phyloP scores from a whole-genome alignment of 2,329 filamentous ascomycete genomes.

The Fusarium newnesense region DNA sequence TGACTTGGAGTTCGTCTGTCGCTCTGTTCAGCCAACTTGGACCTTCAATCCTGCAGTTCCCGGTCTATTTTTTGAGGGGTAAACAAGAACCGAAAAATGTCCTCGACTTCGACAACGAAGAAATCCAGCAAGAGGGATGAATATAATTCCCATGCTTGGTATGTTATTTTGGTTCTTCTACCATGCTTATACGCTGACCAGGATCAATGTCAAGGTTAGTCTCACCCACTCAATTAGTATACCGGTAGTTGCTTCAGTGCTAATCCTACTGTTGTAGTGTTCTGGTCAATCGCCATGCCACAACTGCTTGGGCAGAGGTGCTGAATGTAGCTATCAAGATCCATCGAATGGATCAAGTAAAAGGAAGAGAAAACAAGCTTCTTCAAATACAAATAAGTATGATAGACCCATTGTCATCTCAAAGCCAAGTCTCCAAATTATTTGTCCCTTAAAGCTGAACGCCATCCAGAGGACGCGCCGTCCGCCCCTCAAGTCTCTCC shows the following conservation, averaged over 20 bases:
- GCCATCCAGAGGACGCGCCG: neutral
- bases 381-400: neutral
- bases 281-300: neutral
- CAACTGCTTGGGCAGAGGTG: neutral
- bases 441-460: no score
- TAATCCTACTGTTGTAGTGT: neutral
- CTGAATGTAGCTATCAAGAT: neutral
- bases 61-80: neutral
- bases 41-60: neutral
- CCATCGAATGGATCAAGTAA: neutral
- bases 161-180: neutral
- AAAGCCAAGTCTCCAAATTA: no score
- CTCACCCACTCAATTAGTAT: no score
- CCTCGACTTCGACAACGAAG: fast-evolving
- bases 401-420: neutral
- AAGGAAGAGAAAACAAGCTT: neutral
- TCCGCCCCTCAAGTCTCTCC: neutral
- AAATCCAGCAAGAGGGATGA: neutral
- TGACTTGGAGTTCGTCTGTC: neutral
- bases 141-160: neutral
- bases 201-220: no score
- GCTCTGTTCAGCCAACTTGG: neutral
- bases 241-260: no score
- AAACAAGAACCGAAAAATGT: neutral
- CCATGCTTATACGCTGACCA: neutral